Conservation (phyloP, 2,329 filamentous ascomycete species). For the Ceratocystis destructans region DNA sequence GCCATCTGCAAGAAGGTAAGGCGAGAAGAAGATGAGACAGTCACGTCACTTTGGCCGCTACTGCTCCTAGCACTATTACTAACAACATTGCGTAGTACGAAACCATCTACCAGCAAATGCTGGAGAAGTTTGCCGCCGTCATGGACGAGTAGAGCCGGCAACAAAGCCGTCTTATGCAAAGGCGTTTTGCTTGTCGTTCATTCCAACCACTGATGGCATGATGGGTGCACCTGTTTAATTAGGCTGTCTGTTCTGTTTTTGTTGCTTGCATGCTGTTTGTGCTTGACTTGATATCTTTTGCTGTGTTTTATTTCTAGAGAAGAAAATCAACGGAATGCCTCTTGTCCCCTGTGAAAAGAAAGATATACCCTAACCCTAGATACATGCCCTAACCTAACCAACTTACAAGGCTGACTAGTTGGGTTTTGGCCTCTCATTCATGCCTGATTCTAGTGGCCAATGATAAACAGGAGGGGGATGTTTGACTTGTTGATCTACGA, state of each 20-base stretch:
- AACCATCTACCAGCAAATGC: slow-evolving; percentile 77
- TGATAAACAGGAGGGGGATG: background rate
- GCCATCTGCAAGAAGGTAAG: slow-evolving; percentile 65
- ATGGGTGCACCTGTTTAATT: background rate
- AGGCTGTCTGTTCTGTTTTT: background rate
- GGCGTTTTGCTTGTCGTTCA: background rate
- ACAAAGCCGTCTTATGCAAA: no score
- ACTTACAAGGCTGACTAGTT: background rate
- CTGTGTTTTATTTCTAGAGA: slow-evolving; percentile 7
- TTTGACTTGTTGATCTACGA: background rate
- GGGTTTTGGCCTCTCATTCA: background rate
- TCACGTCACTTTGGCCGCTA: background rate
- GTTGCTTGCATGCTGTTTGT: background rate
- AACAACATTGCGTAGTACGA: slow-evolving; percentile 56
- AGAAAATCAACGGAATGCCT: slow-evolving; percentile 3
- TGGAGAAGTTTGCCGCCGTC: slow-evolving; percentile 93
- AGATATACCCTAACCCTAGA: background rate
- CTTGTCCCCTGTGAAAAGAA: background rate
- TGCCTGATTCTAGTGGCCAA: background rate
- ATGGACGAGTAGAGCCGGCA: slow-evolving; percentile 62
- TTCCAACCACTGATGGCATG: background rate
- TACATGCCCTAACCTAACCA: background rate
- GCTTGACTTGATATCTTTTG: slow-evolving; percentile 4
- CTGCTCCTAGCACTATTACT: slow-evolving; percentile 24
- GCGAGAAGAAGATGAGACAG: background rate